Base-by-base conservation (phyloP, 768 basidiomycete species). In the Leccinum aurantiacum region DNA sequence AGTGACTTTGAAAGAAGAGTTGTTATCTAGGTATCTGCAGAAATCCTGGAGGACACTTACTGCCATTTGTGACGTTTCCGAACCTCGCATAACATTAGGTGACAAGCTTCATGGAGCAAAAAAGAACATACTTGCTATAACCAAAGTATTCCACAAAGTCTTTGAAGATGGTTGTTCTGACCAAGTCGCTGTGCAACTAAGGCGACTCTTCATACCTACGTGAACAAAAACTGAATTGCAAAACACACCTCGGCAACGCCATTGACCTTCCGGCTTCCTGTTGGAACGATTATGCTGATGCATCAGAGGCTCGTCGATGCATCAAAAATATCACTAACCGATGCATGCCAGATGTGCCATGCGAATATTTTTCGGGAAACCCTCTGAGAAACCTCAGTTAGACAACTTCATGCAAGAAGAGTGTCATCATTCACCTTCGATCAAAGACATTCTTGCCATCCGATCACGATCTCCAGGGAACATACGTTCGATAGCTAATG, bases 81-180 rank as follows among this genome's bases (percentile, higher is more conserved):
- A 91, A 93, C 71, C 87, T 87, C 52, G 35, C 25, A 49, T 55
- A 59, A 14, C 62, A 54, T 75, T 25, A 73, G 64, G 57, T 22
- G 37, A 52, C n/a, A 22, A 24, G 33, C 22, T 27, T 14, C 17
- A 50, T 37, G 25, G 25, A n/a, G 13, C 19, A 33, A 2, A 17
- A 22, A 38, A 35, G 27, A 10, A 63, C 67, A 13, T 62, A 79
- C 87, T 90, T 95, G 87, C 89, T 89, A 61, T 85, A 71, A 3
- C 96, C 96, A 68, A 87, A 90, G 74, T 90, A 92, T 33, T 97
- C 94, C 51, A 97, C 95, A 70, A 96, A 96, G 76, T 97, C 95
- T 69, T 90, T 91, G 67, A 91, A 72, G 65, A 93, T 91, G 7
- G 89, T 93, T 22, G 87, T 87, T 74, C 80, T 82, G 55, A 98